These are phyloP conservation scores for Populus hybrid DNA, from an alignment of 441 rosid species.

Conservation along the genomic window DNA sequence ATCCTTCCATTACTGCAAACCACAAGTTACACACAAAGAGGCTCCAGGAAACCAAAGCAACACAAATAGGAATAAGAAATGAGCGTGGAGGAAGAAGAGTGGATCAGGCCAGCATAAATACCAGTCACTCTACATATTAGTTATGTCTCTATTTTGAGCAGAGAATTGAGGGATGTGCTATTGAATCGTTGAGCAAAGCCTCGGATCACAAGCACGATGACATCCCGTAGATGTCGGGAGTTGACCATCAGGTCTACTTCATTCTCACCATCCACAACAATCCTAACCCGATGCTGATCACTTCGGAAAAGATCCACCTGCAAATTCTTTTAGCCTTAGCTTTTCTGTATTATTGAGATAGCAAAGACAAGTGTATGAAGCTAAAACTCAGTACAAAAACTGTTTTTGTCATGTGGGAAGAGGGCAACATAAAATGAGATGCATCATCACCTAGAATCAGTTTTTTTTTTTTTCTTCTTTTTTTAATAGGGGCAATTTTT, in stretches of 20 bases:
- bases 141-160: constrained; percentile 80
- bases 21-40: neutral
- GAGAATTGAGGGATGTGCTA: constrained; percentile 94
- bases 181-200: constrained; percentile 96
- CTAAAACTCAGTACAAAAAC: neutral
- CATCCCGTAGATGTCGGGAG: constrained; percentile 76
- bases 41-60: neutral
- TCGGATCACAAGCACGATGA: constrained; percentile 75
- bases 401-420: neutral
- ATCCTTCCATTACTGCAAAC: neutral
- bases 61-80: neutral
- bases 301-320: constrained; percentile 87
- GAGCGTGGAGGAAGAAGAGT: neutral
- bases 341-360: neutral
- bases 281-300: constrained; percentile 75
- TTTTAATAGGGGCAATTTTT: neutral
- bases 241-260: constrained; percentile 82
- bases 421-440: neutral
- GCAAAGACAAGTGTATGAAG: neutral
- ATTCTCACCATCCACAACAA: constrained; percentile 85
- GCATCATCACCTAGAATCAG: neutral
- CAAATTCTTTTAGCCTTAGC: constrained; percentile 7
- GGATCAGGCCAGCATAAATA: neutral
- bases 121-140: constrained; percentile 13
- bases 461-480: too few species aligned